Evolutionary conservation across 1,284 basidiomycete genomes (phyloP).

Genomic region (Wallemia mellicola): DNA sequence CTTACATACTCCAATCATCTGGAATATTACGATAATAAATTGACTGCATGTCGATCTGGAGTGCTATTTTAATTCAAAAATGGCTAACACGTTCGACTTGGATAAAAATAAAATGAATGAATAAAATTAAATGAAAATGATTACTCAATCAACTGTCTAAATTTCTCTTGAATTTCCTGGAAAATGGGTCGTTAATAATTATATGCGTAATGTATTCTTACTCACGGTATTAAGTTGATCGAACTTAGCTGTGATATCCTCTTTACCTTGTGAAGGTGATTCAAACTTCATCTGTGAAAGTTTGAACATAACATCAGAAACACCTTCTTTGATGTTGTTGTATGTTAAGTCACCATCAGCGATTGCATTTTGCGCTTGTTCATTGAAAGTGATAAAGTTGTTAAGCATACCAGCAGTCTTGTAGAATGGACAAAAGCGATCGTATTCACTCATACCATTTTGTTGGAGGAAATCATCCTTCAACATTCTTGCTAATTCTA

Average conservation of each 20-base stretch:
- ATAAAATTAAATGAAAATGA: not conserved
- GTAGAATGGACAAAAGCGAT: slow-evolving; percentile 93
- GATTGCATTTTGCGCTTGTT: slow-evolving; percentile 57
- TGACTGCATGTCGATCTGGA: too few species aligned
- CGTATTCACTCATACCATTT: slow-evolving; percentile 95
- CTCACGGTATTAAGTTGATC: slow-evolving; percentile 34
- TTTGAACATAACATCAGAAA: slow-evolving; percentile 71
- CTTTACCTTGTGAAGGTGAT: slow-evolving; percentile 63
- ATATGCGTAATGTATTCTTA: not conserved
- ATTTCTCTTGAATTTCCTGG: not conserved
- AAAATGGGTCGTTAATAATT: not conserved
- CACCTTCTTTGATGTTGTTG: slow-evolving; percentile 60
- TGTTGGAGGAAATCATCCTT: slow-evolving; percentile 98
- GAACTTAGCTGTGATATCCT: slow-evolving; percentile 44
- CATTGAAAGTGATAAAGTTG: slow-evolving; percentile 87
- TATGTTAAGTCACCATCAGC: slow-evolving; percentile 70
- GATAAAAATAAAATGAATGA: too few species aligned
- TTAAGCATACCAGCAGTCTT: slow-evolving; percentile 87
- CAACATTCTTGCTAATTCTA: slow-evolving; percentile 88
- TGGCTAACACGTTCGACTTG: too few species aligned
- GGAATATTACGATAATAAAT: too few species aligned
- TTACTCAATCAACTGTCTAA: slow-evolving; percentile 1
- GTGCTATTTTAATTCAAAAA: too few species aligned
- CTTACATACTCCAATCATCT: too few species aligned
- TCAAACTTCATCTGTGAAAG: slow-evolving; percentile 97